Evolutionary conservation across 140 eudicot genomes (phyloP).

Genomic region (Bidens hawaiensis): DNA sequence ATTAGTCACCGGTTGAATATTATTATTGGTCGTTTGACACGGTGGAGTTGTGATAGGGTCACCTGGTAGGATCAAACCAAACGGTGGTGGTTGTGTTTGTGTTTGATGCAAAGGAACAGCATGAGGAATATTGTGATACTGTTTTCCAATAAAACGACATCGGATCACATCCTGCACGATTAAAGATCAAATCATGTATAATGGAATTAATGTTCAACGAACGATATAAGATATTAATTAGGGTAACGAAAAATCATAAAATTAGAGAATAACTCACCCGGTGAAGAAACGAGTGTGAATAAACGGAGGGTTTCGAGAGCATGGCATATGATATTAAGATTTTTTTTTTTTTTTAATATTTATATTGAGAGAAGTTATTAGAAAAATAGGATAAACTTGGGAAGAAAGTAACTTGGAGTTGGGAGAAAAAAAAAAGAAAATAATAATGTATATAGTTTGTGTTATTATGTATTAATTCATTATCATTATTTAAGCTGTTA

Average conservation of each 20-base stretch:
- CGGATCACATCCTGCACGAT: background rate
- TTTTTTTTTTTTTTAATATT: too few relatives aligned
- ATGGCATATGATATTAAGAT: background rate
- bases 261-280: background rate
- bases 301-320: background rate
- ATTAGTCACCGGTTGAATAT: background rate
- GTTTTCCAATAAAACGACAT: background rate
- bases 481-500: too few relatives aligned
- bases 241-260: too few relatives aligned
- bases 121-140: background rate
- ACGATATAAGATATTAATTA: background rate
- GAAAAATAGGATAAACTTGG: background rate
- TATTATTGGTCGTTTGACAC: background rate
- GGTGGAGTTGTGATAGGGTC: background rate
- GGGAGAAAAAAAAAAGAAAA: too few relatives aligned
- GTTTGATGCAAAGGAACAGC: background rate
- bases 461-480: too few relatives aligned
- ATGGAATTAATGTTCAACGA: background rate
- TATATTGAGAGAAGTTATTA: too few relatives aligned
- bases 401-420: background rate
- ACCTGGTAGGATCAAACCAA: background rate
- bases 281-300: background rate
- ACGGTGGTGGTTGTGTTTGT: constrained; percentile 1
- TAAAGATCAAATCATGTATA: background rate
- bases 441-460: too few relatives aligned